Evolutionary conservation across 331 rosid genomes (phyloP).

Genomic region (Quercus phellos): DNA sequence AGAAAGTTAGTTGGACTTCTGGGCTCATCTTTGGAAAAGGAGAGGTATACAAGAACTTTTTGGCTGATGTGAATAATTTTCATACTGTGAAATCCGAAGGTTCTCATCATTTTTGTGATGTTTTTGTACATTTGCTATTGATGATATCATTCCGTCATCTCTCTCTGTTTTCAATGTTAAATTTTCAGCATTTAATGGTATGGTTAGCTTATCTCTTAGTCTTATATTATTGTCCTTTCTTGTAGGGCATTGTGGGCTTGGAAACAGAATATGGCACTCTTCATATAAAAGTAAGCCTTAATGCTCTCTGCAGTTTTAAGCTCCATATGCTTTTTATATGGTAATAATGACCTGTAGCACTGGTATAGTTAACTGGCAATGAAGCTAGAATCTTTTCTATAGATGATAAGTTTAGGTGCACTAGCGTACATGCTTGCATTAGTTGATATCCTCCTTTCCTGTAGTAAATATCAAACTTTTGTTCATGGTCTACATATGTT

Average conservation of each 20-base stretch:
- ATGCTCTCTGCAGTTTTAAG: slow-evolving; percentile 8
- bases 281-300: slow-evolving; percentile 66
- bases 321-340: slow-evolving; percentile 6
- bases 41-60: slow-evolving; percentile 48
- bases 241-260: slow-evolving; percentile 76
- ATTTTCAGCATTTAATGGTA: neutral
- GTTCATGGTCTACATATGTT: neutral
- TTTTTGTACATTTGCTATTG: neutral
- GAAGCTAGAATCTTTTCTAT: neutral
- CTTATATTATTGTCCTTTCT: slow-evolving; percentile 6
- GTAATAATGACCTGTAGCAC: neutral
- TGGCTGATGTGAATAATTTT: neutral
- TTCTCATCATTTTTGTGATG: neutral
- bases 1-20: slow-evolving; percentile 66
- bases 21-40: slow-evolving; percentile 88
- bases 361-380: neutral
- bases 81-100: neutral
- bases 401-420: no score
- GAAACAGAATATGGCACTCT: slow-evolving; percentile 69
- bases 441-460: neutral
- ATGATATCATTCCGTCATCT: neutral
- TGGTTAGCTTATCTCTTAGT: neutral
- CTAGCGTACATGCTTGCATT: neutral
- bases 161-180: neutral
- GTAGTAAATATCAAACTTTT: neutral